These are phyloP conservation scores for Torulaspora maleeae DNA, from an alignment of 805 yeast genomes.

Conservation along the genomic window DNA sequence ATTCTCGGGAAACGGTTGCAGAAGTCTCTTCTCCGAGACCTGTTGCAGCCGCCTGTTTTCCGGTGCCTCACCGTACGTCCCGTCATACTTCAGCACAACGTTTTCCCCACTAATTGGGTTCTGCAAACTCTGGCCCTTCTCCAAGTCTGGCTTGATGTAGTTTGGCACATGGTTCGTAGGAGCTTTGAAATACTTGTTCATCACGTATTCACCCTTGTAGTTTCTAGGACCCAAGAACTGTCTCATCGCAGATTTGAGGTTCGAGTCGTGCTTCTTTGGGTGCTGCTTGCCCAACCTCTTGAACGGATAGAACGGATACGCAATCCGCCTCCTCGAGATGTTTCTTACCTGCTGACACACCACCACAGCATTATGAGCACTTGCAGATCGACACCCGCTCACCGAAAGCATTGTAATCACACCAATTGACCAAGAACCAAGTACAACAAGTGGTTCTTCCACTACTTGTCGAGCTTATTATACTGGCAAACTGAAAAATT, in stretches of 20 bases:
- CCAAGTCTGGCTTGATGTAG: slow-evolving; percentile 57
- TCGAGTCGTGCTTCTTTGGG: slow-evolving; percentile 44
- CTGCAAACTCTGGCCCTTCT: slow-evolving; percentile 38
- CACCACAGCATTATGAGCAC: slow-evolving; percentile 9
- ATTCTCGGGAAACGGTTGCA: slow-evolving; percentile 83
- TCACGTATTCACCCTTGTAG: slow-evolving; percentile 72
- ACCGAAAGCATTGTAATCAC: slow-evolving; percentile 7
- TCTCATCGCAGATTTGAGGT: slow-evolving; percentile 58
- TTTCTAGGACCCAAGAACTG: slow-evolving; percentile 80
- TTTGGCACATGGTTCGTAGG: slow-evolving; percentile 67
- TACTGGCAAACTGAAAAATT: neutral
- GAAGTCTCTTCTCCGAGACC: slow-evolving; percentile 19
- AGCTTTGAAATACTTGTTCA: slow-evolving; percentile 69
- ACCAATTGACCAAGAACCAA: neutral
- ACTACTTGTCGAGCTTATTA: neutral
- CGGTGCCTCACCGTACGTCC: slow-evolving; percentile 16
- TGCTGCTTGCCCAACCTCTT: slow-evolving; percentile 40
- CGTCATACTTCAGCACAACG: slow-evolving; percentile 23
- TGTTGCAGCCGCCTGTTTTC: slow-evolving; percentile 11
- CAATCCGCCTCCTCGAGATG: slow-evolving; percentile 48
- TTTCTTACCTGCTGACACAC: slow-evolving; percentile 39
- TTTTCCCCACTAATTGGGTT: slow-evolving; percentile 35
- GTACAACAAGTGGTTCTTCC: neutral
- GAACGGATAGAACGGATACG: slow-evolving; percentile 51
- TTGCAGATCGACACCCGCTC: slow-evolving; percentile 3